These are phyloP conservation scores for Plasmodium fragile DNA, from an alignment of 169 alveolate species.

Conservation along the genomic window DNA sequence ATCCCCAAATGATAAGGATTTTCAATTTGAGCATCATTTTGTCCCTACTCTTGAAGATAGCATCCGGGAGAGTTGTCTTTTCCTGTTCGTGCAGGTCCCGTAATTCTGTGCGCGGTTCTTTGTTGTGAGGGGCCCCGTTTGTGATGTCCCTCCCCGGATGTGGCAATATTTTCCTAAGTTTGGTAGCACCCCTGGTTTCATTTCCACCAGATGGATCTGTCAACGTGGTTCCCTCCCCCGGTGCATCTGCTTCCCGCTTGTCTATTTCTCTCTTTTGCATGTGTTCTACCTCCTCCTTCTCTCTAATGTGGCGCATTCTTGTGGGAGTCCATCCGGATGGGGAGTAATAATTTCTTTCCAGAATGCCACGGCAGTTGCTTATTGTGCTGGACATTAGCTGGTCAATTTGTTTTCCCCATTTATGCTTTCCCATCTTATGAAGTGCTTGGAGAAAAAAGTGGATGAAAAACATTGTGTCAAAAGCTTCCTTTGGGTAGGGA, in stretches of 20 bases:
- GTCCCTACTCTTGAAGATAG: not conserved
- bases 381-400: not conserved
- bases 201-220: not conserved
- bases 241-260: not conserved
- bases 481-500: constrained; percentile 25
- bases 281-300: not conserved
- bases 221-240: not conserved
- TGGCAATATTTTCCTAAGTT: not conserved
- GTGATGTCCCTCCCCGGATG: not conserved
- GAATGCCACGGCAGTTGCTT: not conserved
- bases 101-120: not conserved
- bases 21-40: constrained; percentile 22
- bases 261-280: not conserved
- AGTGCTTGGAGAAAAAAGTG: not conserved
- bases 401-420: not conserved
- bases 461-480: constrained; percentile 10
- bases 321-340: not conserved
- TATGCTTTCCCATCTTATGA: constrained; percentile 2
- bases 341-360: not conserved
- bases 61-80: not conserved
- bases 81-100: not conserved
- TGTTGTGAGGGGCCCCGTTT: not conserved
- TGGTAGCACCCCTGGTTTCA: not conserved
- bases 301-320: not conserved
- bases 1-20: constrained; percentile 59